Conservation (phyloP, 257 asterid species). For the Jacaranda copaia region DNA sequence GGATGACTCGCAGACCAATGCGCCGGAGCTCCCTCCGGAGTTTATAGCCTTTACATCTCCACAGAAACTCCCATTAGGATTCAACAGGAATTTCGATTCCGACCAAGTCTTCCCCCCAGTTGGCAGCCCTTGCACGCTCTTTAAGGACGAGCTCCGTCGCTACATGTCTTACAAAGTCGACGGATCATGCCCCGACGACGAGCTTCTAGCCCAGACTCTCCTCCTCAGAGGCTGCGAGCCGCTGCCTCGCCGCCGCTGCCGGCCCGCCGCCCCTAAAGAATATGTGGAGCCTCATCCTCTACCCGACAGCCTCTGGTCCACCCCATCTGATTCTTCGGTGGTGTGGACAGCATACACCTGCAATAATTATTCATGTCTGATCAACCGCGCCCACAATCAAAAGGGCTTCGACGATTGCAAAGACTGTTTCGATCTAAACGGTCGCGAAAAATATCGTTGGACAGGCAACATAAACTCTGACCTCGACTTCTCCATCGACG, state of each 20-base stretch:
- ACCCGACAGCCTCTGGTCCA: conserved; percentile 63
- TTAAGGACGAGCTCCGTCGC: conserved; percentile 45
- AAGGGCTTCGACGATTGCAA: conserved; percentile 70
- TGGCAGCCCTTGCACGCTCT: conserved; percentile 56
- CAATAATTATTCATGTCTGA: conserved; percentile 56
- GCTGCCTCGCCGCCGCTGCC: conserved; percentile 78
- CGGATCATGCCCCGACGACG: conserved; percentile 76
- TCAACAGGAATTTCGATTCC: conserved; percentile 60
- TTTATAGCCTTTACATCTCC: conserved; percentile 61
- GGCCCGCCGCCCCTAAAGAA: conserved; percentile 47
- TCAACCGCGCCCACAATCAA: conserved; percentile 52
- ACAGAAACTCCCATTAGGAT: conserved; percentile 65
- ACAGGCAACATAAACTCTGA: background rate
- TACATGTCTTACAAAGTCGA: conserved; percentile 65
- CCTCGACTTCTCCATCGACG: conserved; percentile 71
- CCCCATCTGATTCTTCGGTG: conserved; percentile 66
- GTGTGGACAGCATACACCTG: conserved; percentile 72
- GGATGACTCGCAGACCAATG: background rate
- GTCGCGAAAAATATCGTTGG: conserved; percentile 66
- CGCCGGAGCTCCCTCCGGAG: conserved; percentile 57
- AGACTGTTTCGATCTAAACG: conserved; percentile 69
- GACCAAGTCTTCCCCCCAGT: conserved; percentile 63
- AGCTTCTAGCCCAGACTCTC: conserved; percentile 62
- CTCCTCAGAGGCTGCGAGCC: conserved; percentile 80
- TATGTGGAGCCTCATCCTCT: conserved; percentile 60